Conservation (phyloP, 2,329 filamentous ascomycete species). For the Dothideomycetes sp. region DNA sequence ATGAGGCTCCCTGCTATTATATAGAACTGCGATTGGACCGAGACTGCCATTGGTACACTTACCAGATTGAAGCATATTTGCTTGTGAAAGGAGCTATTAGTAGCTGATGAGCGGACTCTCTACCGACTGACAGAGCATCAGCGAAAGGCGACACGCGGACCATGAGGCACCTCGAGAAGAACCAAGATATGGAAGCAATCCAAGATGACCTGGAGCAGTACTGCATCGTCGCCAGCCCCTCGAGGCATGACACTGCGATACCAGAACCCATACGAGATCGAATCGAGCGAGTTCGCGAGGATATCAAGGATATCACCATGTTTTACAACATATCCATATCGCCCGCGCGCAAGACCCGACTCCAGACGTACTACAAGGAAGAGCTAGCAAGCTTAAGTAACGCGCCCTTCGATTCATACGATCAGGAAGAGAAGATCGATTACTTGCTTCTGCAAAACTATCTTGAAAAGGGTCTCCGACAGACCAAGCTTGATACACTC, state of each 20-base stretch:
- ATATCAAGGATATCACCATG: constrained; percentile 34
- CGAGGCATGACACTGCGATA: background rate
- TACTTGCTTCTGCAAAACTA: constrained; percentile 41
- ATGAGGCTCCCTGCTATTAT: no score
- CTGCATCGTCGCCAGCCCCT: background rate
- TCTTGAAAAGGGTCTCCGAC: constrained; percentile 25
- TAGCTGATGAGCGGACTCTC: no score
- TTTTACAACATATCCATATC: constrained; percentile 43
- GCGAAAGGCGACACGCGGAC: no score
- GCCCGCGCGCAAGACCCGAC: constrained; percentile 24
- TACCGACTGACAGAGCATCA: no score
- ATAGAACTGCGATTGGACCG: no score
- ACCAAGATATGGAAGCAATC: background rate
- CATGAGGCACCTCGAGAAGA: no score
- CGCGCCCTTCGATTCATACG: constrained; percentile 24
- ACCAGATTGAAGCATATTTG: no score
- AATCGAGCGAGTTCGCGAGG: constrained; percentile 14
- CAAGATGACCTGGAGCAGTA: background rate
- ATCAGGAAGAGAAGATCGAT: constrained; percentile 37
- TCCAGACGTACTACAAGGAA: constrained; percentile 30
- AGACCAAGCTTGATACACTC: constrained; percentile 7
- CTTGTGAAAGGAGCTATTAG: no score
- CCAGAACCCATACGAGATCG: background rate
- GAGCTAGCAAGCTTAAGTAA: constrained; percentile 29
- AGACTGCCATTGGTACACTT: no score